Evolutionary conservation across 179 eudicot species (phyloP).

Genomic region (Corrigiola litoralis): DNA sequence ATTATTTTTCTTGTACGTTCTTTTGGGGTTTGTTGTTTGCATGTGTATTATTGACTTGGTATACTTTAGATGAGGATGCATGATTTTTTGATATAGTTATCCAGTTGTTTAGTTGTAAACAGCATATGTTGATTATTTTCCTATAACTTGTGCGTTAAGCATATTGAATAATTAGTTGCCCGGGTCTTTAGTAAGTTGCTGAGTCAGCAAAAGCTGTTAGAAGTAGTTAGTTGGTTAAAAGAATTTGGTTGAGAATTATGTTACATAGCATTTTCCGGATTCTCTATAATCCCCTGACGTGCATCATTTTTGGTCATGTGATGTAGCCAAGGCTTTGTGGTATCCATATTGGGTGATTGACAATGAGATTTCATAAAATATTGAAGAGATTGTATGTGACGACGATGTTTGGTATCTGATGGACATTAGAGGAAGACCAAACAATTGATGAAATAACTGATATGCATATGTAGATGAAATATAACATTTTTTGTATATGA

Average conservation of each 20-base stretch:
- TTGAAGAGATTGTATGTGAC: slow-evolving; percentile 37
- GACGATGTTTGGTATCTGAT: slow-evolving; percentile 36
- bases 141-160: too few relatives aligned
- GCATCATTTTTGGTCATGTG: slow-evolving; percentile 20
- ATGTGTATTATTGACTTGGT: too few relatives aligned
- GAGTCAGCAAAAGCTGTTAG: too few relatives aligned
- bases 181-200: too few relatives aligned
- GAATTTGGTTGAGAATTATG: slow-evolving; percentile 1
- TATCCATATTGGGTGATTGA: slow-evolving; percentile 18
- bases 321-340: slow-evolving; percentile 13
- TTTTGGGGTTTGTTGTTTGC: too few relatives aligned
- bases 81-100: too few relatives aligned
- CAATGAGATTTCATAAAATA: not conserved
- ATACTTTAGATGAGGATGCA: too few relatives aligned
- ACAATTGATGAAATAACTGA: not conserved
- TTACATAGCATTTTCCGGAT: not conserved
- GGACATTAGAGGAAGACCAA: slow-evolving; percentile 27
- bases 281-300: slow-evolving; percentile 10
- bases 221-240: too few relatives aligned
- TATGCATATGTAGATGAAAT: not conserved
- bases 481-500: not conserved
- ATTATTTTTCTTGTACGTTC: too few relatives aligned
- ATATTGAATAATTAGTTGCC: too few relatives aligned
- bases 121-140: too few relatives aligned
- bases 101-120: too few relatives aligned